Evolutionary conservation across 805 yeast genomes (phyloP), one percentile per base, ranked within the genome.

Genomic region (Schwanniomyces sp.): DNA sequence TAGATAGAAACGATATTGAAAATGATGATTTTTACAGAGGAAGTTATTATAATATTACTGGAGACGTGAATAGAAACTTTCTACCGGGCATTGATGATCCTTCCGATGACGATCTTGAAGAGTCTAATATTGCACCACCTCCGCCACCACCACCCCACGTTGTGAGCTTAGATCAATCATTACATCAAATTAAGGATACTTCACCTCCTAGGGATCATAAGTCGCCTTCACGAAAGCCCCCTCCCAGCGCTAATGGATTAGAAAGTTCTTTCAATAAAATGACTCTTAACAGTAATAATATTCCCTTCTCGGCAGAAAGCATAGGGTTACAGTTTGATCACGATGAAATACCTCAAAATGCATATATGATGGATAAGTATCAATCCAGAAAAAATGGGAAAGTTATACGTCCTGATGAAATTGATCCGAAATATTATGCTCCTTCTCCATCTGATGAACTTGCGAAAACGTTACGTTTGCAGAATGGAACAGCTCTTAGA

Each of bases 371-470:
- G 60, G 74, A 66, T 44, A 47, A 67, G 46, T 48, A 56, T 3
- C 53, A 56, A 3, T 37, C 51, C 4, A 53, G 55, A 5, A 42
- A 40, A 47, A 50, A 54, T n/a, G 50, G 56, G 41, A 59, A 66
- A 14, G 44, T 47, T 9, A 28, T 48, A 7, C 52, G 55, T 11
- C 62, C 57, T 9, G 61, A 67, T 50, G 74, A 72, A 48, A 53
- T 68, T 1, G 59, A 63, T 14, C 72, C 75, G 6, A 61, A 57
- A 42, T 70, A 61, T 50, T 66, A 74, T 50, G 81, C 81, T 0
- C 82, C 82, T 4, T 69, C 78, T 0, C 81, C 82, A 2, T 65
- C 69, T 40, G 79, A 76, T 46, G 74, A 70, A 47, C 57, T 71
- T 26, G 50, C 55, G 17, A 54, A 56, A 32, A 55, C 52, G 9